Percentiles rank a stretch among this genome's conserved stretches.
phyloP scores from a whole-genome alignment of 768 basidiomycete species.

The Auricularia auricula-judae region DNA sequence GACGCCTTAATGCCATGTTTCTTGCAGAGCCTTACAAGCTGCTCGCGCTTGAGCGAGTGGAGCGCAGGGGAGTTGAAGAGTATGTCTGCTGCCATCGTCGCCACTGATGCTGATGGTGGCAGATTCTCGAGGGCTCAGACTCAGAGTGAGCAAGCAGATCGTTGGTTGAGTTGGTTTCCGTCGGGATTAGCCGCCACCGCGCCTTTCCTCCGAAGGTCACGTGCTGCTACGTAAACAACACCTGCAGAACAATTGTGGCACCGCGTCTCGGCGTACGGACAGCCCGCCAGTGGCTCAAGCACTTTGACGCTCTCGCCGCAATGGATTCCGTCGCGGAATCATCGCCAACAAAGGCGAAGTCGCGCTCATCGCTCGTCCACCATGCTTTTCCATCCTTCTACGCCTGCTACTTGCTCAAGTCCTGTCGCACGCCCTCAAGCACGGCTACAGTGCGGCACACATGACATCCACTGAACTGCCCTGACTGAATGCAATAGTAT shows the following conservation, averaged over 20 bases:
- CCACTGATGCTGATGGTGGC: background rate
- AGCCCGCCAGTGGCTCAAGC: background rate
- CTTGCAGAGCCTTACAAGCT: slow-evolving; percentile 79
- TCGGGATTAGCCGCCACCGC: background rate
- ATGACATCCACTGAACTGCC: background rate
- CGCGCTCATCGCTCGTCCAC: slow-evolving; percentile 16
- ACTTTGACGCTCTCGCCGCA: background rate
- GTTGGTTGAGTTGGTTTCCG: background rate
- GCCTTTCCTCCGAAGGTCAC: background rate
- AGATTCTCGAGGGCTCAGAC: background rate
- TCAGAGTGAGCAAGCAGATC: background rate
- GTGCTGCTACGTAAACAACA: background rate
- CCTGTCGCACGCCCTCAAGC: slow-evolving; percentile 41
- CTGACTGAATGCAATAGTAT: slow-evolving; percentile 24
- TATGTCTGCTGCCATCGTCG: slow-evolving; percentile 29
- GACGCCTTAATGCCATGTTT: slow-evolving; percentile 67
- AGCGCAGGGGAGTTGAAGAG: slow-evolving; percentile 78
- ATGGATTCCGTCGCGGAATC: background rate
- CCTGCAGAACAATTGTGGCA: background rate
- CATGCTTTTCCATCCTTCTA: slow-evolving; percentile 60
- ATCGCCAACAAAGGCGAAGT: background rate
- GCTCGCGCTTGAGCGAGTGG: slow-evolving; percentile 73
- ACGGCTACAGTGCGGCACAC: slow-evolving; percentile 20
- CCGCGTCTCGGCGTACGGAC: background rate
- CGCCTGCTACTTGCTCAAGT: slow-evolving; percentile 74